Base-by-base conservation (phyloP, 495 filamentous ascomycete species). In the Neurospora sp. region DNA sequence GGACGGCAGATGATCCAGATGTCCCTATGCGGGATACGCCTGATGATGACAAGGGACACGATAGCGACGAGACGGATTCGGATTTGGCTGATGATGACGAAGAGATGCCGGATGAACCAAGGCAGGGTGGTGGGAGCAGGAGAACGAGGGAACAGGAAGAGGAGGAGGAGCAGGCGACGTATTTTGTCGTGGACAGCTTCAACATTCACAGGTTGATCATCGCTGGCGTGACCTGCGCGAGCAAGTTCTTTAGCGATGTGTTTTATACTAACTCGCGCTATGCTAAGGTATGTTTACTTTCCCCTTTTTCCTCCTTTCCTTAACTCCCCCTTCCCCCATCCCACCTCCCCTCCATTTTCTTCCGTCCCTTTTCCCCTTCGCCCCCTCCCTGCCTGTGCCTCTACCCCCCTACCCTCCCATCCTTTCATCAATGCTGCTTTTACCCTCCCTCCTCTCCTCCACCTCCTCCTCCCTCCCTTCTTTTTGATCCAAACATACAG, bases 181-280 rank as follows among this genome's bases (percentile, higher is more conserved):
- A 94, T 77, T 99, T 99, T 78, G 95, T 98, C 69, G 96, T 98
- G 3, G 96, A 99, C 84, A 98, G 95, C 80, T 99, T 96, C 82
- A 99, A 99, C 82, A 99, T 99, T 76, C 96, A 99, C 78, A 91
- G 96, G 37, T 84, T 99, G 71, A 94, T 98, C 66, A 99, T 99
- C 81, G 94, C 96, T 10, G 96, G 94, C 28, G 96, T 99, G 69
- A 98, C 96, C 19, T 98, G 96, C 82, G 95, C 96, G 13, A 97
- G 94, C 88, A 99, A 99, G 84, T 99, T 98, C 86, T 99, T 99
- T 82, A 98, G 94, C 4, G 96, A 99, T 85, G 94, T 98, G 59
- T 99, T 99, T 78, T 99, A 98, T 78, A 99, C 96, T 21, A 99
- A 99, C 83, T 98, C 96, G 66, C 87, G 96, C 88, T 99, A 99